phyloP scores from a whole-genome alignment of 2,329 filamentous ascomycete genomes.

The Trichophyton simii region DNA sequence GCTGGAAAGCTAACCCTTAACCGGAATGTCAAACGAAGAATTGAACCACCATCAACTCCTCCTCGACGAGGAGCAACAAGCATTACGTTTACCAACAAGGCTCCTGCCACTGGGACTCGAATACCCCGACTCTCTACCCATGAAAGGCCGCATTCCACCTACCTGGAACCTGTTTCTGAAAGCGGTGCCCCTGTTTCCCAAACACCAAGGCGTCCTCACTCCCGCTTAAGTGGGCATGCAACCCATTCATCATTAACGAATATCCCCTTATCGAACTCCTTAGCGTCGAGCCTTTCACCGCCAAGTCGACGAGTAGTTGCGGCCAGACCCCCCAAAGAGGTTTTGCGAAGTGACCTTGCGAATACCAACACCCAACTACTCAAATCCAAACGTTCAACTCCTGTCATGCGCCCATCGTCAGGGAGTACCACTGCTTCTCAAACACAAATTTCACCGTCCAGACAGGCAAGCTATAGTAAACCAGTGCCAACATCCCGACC shows the following conservation, averaged over 20 bases:
- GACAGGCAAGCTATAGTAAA: slow-evolving; percentile 26
- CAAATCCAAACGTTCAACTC: slow-evolving; percentile 49
- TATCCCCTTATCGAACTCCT: slow-evolving; percentile 48
- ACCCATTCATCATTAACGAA: slow-evolving; percentile 56
- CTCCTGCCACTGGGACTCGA: slow-evolving; percentile 47
- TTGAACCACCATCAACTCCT: slow-evolving; percentile 55
- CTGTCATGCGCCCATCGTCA: slow-evolving; percentile 37
- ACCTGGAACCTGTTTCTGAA: slow-evolving; percentile 84
- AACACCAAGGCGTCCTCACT: slow-evolving; percentile 48
- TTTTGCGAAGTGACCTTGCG: slow-evolving; percentile 35
- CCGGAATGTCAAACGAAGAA: slow-evolving; percentile 81
- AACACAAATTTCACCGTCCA: slow-evolving; percentile 28
- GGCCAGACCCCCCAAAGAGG: slow-evolving; percentile 25
- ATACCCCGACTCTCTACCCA: slow-evolving; percentile 66
- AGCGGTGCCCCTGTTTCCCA: slow-evolving; percentile 60
- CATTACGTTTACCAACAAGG: slow-evolving; percentile 80
- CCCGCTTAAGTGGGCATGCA: slow-evolving; percentile 52
- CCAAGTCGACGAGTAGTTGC: slow-evolving; percentile 50
- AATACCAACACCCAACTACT: slow-evolving; percentile 44
- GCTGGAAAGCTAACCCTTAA: slow-evolving; percentile 72
- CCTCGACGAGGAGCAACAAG: slow-evolving; percentile 62
- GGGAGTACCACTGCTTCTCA: slow-evolving; percentile 18
- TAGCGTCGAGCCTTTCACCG: slow-evolving; percentile 45
- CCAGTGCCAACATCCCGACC: slow-evolving; percentile 36
- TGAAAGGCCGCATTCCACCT: slow-evolving; percentile 57